These are phyloP conservation scores for Sugiyamaella grinbergsii DNA, from an alignment of 1,139 yeast genomes.

Conservation along the genomic window DNA sequence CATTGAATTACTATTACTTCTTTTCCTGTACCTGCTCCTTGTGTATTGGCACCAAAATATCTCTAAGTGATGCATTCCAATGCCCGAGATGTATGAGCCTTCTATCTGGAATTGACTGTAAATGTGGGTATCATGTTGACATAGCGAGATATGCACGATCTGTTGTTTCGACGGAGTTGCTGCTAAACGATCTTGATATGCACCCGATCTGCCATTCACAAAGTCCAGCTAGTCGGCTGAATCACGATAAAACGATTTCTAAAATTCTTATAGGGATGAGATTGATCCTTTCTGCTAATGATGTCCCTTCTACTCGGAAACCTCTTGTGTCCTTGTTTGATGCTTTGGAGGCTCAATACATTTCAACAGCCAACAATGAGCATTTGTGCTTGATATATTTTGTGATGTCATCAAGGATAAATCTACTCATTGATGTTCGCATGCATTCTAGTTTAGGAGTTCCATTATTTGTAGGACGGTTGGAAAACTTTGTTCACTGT, in stretches of 20 bases:
- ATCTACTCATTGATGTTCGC: constrained; percentile 6
- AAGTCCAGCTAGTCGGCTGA: too few species aligned
- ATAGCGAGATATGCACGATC: not conserved
- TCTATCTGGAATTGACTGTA: constrained; percentile 1
- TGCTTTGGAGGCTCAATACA: not conserved
- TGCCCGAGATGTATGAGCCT: constrained; percentile 17
- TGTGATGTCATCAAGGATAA: not conserved
- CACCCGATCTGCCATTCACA: not conserved
- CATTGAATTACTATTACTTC: constrained; percentile 19
- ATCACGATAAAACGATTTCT: not conserved
- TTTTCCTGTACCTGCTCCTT: constrained; percentile 20
- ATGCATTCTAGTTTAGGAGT: constrained; percentile 8
- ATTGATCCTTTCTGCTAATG: constrained; percentile 6
- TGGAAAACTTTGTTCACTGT: constrained; percentile 1
- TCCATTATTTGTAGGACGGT: constrained; percentile 1
- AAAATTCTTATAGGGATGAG: constrained; percentile 2
- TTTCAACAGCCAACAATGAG: not conserved
- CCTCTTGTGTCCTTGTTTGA: constrained; percentile 9
- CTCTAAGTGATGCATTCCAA: constrained; percentile 17
- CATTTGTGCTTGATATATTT: constrained; percentile 8
- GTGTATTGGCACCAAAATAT: constrained; percentile 5
- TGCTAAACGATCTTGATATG: not conserved
- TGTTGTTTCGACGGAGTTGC: not conserved
- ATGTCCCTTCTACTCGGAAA: constrained; percentile 13
- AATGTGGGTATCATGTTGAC: constrained; percentile 13